These are phyloP conservation scores for Phaseolus lunatus DNA, from an alignment of 306 rosid genomes.

Conservation along the genomic window DNA sequence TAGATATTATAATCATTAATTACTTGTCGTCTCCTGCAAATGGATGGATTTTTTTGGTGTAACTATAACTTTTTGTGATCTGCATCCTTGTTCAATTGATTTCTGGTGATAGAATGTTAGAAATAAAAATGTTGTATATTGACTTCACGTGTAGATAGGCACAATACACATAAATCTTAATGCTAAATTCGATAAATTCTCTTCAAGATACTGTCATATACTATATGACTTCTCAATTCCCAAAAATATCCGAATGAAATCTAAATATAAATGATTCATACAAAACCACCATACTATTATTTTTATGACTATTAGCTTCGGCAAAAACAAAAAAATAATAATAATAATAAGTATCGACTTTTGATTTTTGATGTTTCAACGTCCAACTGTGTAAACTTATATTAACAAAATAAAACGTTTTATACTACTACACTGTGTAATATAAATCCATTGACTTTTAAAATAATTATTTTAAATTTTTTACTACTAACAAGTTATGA, in stretches of 20 bases:
- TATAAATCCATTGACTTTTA: no score
- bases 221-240: not conserved
- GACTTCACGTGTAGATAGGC: not conserved
- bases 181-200: not conserved
- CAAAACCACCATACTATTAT: not conserved
- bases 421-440: no score
- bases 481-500: no score
- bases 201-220: not conserved
- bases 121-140: not conserved
- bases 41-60: not conserved
- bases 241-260: not conserved
- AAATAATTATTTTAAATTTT: no score
- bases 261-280: not conserved
- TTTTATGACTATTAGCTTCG: no score
- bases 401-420: no score
- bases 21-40: not conserved
- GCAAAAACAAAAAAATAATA: not conserved
- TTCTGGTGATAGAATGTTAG: not conserved
- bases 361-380: not conserved
- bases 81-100: no score
- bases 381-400: not conserved
- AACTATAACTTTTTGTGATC: no score
- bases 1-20: not conserved
- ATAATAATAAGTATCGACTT: not conserved
- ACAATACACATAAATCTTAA: no score